phyloP scores from a whole-genome alignment of 257 asterid genomes.

The Knoxia roxburghii region DNA sequence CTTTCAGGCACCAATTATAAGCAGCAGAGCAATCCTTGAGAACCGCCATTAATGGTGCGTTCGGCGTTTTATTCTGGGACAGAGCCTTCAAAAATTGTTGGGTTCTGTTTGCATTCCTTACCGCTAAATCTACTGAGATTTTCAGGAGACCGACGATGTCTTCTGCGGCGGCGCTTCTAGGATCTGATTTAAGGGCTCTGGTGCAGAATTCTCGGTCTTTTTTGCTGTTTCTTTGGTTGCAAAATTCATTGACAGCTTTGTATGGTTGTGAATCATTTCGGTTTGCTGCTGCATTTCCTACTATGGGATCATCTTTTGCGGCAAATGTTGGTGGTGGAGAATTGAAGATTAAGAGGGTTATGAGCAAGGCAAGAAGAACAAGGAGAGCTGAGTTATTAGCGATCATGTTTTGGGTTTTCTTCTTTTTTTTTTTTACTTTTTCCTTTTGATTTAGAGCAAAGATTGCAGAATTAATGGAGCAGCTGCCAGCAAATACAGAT shows the following conservation, averaged over 20 bases:
- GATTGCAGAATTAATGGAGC: no score
- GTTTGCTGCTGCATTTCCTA: neutral
- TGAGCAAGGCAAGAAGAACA: neutral
- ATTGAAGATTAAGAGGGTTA: neutral
- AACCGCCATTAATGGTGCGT: neutral
- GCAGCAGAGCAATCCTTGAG: conserved; percentile 1
- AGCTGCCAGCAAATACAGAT: no score
- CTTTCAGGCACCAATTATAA: neutral
- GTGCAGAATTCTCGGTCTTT: conserved; percentile 3
- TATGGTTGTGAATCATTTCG: neutral
- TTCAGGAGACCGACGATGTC: neutral
- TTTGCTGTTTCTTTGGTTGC: conserved; percentile 3
- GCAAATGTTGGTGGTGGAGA: neutral
- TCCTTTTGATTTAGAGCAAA: no score
- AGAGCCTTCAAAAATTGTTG: neutral
- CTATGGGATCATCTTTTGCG: neutral
- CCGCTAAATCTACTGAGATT: conserved; percentile 12
- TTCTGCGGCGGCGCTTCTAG: conserved; percentile 5
- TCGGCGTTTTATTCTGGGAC: neutral
- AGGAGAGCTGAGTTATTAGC: neutral
- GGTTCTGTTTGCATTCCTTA: neutral
- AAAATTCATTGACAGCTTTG: conserved; percentile 9
- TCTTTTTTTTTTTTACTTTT: no score
- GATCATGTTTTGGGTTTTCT: neutral
- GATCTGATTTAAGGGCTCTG: conserved; percentile 7